phyloP scores from a whole-genome alignment of 2,329 filamentous ascomycete species.

The Pseudogymnoascus sp. region DNA sequence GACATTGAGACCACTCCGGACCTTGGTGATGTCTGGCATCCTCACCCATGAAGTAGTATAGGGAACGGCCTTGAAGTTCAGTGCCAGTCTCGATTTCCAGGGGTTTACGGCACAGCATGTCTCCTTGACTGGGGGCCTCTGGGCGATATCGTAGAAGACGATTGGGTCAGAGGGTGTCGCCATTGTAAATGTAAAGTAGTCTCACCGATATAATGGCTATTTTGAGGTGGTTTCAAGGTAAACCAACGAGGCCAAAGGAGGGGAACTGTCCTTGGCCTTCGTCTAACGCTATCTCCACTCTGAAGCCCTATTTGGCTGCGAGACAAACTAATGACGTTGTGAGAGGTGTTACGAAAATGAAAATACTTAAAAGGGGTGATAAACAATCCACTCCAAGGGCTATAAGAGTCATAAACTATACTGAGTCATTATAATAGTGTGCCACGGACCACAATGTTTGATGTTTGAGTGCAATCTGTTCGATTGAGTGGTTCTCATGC shows the following conservation, averaged over 20 bases:
- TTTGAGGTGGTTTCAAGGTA: not conserved
- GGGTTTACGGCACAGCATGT: constrained; percentile 33
- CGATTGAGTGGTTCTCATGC: constrained; percentile 1
- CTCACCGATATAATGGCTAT: not conserved
- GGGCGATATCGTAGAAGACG: constrained; percentile 13
- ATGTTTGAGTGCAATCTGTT: not conserved
- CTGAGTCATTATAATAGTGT: not conserved
- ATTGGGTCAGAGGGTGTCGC: constrained; percentile 1
- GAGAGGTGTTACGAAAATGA: not conserved
- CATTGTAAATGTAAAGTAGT: not conserved
- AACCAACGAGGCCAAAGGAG: not conserved
- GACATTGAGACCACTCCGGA: constrained; percentile 39
- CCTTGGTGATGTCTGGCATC: constrained; percentile 41
- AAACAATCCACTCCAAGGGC: not conserved
- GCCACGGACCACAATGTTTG: constrained; percentile 3
- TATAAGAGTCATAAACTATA: not conserved
- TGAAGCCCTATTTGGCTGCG: not conserved
- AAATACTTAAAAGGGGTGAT: not conserved
- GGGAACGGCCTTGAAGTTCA: constrained; percentile 40
- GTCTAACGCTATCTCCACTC: not conserved
- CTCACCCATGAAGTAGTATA: constrained; percentile 45
- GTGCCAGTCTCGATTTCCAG: constrained; percentile 41
- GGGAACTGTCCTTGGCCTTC: not conserved
- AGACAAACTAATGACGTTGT: constrained; percentile 4
- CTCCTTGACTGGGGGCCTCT: constrained; percentile 1